These are phyloP conservation scores for Ochromonas danica DNA, from an alignment of 108 stramenopile species.

Conservation along the genomic window DNA sequence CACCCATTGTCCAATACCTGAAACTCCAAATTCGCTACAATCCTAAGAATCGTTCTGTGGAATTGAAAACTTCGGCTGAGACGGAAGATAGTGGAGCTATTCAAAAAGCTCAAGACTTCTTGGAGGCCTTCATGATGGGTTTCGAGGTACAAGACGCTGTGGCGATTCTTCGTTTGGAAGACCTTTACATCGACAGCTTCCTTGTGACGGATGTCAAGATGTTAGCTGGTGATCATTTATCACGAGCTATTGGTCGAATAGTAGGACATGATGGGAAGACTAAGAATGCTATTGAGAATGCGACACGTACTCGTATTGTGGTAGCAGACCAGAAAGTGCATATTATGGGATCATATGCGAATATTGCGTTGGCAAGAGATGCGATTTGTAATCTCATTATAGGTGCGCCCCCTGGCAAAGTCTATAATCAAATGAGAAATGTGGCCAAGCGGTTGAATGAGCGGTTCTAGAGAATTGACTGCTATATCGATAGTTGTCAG, in stretches of 20 bases:
- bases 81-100: conserved; percentile 81
- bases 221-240: conserved; percentile 89
- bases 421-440: conserved; percentile 99
- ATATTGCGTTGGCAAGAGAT: conserved; percentile 94
- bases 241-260: conserved; percentile 93
- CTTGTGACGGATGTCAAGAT: conserved; percentile 94
- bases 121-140: conserved; percentile 88
- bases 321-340: conserved; percentile 94
- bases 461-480: conserved; percentile 80
- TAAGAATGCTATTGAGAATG: conserved; percentile 98
- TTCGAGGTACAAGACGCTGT: conserved; percentile 98
- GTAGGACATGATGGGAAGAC: conserved; percentile 99
- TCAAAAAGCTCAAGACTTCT: conserved; percentile 70
- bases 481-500: no score
- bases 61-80: conserved; percentile 87
- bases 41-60: conserved; percentile 89
- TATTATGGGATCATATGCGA: conserved; percentile 87
- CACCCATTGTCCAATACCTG: conserved; percentile 90
- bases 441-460: conserved; percentile 94
- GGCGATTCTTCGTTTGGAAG: conserved; percentile 93
- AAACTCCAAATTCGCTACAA: conserved; percentile 90
- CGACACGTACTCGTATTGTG: conserved; percentile 93
- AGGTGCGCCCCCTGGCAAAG: conserved; percentile 99
- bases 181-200: conserved; percentile 94
- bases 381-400: conserved; percentile 97